These are phyloP conservation scores for Xylaria flabelliformis DNA, from an alignment of 495 filamentous ascomycete species.

Conservation along the genomic window DNA sequence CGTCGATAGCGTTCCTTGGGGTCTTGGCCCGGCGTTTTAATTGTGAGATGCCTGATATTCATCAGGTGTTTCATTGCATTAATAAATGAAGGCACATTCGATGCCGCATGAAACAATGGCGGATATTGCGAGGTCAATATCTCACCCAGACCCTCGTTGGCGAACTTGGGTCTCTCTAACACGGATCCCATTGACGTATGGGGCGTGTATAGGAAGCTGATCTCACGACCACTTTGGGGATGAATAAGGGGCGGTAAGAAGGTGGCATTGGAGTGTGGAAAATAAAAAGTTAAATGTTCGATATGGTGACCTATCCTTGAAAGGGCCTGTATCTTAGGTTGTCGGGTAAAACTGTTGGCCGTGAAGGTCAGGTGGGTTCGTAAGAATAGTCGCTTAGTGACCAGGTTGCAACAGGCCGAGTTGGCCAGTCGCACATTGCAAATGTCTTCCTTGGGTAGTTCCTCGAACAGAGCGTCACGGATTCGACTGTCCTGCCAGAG, in stretches of 20 bases:
- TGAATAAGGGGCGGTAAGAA: slow-evolving; percentile 80
- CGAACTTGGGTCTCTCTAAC: slow-evolving; percentile 67
- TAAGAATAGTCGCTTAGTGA: slow-evolving; percentile 60
- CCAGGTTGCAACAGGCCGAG: slow-evolving; percentile 57
- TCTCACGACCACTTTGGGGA: slow-evolving; percentile 71
- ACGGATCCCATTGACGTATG: slow-evolving; percentile 59
- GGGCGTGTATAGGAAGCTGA: slow-evolving; percentile 75
- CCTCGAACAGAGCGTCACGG: slow-evolving; percentile 56
- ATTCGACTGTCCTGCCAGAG: slow-evolving; percentile 60
- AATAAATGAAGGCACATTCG: slow-evolving; percentile 79
- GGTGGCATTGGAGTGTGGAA: slow-evolving; percentile 72
- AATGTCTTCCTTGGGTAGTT: slow-evolving; percentile 57
- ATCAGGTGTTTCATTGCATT: slow-evolving; percentile 67
- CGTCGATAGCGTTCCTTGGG: slow-evolving; percentile 70
- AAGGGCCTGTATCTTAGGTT: slow-evolving; percentile 69
- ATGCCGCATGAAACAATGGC: slow-evolving; percentile 83
- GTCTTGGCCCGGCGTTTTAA: slow-evolving; percentile 74
- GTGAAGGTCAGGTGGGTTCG: slow-evolving; percentile 69
- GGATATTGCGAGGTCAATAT: slow-evolving; percentile 80
- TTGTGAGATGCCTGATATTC: slow-evolving; percentile 69
- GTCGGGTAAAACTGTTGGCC: slow-evolving; percentile 71
- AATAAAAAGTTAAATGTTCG: slow-evolving; percentile 69
- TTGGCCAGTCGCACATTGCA: slow-evolving; percentile 57
- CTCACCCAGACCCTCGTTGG: slow-evolving; percentile 65
- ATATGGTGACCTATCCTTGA: slow-evolving; percentile 75